phyloP scores from a whole-genome alignment of 192 early-diverging fungal species.

The Rhizophagus clarus region DNA sequence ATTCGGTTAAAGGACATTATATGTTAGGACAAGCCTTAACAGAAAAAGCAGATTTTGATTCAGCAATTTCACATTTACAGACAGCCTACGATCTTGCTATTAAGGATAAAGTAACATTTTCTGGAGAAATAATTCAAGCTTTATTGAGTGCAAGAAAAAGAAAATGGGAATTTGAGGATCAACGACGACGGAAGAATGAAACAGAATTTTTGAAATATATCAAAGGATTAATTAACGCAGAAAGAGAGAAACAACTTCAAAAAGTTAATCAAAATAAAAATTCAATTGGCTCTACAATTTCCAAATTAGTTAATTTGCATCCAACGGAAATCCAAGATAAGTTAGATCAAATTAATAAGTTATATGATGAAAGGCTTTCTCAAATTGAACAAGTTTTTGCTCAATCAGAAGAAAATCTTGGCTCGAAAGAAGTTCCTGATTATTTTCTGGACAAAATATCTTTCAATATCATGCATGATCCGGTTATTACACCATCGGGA shows the following conservation, averaged over 20 bases:
- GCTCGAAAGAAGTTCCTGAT: conserved; percentile 55
- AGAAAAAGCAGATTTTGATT: conserved; percentile 47
- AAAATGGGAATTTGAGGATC: conserved; percentile 70
- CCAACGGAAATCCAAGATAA: background rate
- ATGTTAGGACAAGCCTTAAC: conserved; percentile 57
- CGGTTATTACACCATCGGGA: conserved; percentile 62
- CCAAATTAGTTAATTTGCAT: conserved; percentile 2
- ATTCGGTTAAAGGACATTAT: conserved; percentile 74
- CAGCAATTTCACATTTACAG: conserved; percentile 9
- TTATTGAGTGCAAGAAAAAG: conserved; percentile 65
- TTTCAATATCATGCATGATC: conserved; percentile 85
- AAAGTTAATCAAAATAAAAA: conserved; percentile 26
- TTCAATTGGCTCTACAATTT: background rate
- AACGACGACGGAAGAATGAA: conserved; percentile 52
- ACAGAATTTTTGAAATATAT: conserved; percentile 68
- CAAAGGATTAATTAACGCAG: conserved; percentile 57
- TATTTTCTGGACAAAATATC: conserved; percentile 69
- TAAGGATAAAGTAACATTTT: conserved; percentile 57
- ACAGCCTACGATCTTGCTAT: conserved; percentile 62
- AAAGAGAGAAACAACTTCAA: conserved; percentile 48
- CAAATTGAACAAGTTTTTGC: conserved; percentile 51
- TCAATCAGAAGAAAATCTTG: conserved; percentile 49
- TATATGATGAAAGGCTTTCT: conserved; percentile 45
- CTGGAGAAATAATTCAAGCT: conserved; percentile 64
- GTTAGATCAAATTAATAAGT: conserved; percentile 24